phyloP scores from a whole-genome alignment of 164 flowering plant genomes.

The Stephania cephalantha region DNA sequence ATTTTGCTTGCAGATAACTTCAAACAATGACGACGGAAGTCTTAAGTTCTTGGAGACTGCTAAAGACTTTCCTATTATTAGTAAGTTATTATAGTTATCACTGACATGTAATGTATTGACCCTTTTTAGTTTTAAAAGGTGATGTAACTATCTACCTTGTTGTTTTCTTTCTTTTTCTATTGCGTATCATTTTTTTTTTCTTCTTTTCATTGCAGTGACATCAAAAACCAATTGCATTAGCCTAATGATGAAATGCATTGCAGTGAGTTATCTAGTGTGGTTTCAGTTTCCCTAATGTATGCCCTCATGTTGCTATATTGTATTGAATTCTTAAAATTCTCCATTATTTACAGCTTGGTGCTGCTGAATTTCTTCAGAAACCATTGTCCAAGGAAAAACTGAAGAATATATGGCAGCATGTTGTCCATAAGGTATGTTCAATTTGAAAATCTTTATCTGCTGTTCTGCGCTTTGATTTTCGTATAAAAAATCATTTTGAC shows the following conservation, averaged over 20 bases:
- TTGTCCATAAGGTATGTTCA: slow-evolving; percentile 67
- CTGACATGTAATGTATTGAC: neutral
- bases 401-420: slow-evolving; percentile 88
- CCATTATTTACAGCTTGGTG: slow-evolving; percentile 62
- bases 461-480: neutral
- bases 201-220: slow-evolving; percentile 51
- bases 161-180: neutral
- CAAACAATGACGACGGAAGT: slow-evolving; percentile 32
- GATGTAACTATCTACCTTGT: neutral
- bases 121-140: neutral
- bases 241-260: slow-evolving; percentile 89
- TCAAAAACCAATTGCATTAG: slow-evolving; percentile 59
- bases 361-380: slow-evolving; percentile 74
- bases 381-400: slow-evolving; percentile 85
- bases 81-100: slow-evolving; percentile 35
- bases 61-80: slow-evolving; percentile 65
- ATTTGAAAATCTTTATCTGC: neutral
- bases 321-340: neutral
- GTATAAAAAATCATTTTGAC: neutral
- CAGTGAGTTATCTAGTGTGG: slow-evolving; percentile 41
- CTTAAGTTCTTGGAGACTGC: slow-evolving; percentile 65
- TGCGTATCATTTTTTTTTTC: neutral
- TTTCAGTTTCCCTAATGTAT: neutral
- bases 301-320: neutral
- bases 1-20: slow-evolving; percentile 38